Evolutionary conservation across 306 rosid genomes (phyloP).

Genomic region (Hippophae tibetana): DNA sequence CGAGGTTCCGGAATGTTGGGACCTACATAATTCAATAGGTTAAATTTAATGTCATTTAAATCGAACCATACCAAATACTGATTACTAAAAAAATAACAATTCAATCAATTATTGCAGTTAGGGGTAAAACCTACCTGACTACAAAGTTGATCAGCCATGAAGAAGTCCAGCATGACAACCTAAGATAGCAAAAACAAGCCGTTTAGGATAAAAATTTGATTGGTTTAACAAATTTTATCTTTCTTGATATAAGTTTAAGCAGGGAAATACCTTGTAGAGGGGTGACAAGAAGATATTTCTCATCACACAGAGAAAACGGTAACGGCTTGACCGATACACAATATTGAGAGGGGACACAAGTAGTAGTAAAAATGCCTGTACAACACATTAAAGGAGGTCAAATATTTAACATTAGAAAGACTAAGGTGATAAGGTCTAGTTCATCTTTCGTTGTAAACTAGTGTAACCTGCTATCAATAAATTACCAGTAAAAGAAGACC

Average conservation of each 20-base stretch:
- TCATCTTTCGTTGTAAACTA: neutral
- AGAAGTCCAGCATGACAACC: conserved; percentile 99
- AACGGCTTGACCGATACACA: conserved; percentile 73
- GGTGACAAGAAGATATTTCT: conserved; percentile 88
- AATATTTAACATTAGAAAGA: neutral
- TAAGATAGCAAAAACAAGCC: conserved; percentile 20
- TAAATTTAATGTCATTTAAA: neutral
- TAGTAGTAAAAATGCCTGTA: conserved; percentile 54
- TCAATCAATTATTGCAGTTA: neutral
- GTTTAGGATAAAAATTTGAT: conserved; percentile 2
- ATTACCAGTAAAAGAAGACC: conserved; percentile 81
- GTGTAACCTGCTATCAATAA: conserved; percentile 3
- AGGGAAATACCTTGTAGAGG: conserved; percentile 65
- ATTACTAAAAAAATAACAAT: neutral
- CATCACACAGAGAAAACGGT: conserved; percentile 58
- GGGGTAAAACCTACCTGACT: conserved; percentile 61
- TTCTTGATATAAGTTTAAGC: neutral
- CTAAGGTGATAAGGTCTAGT: neutral
- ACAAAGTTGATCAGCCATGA: conserved; percentile 99
- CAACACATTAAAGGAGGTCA: conserved; percentile 13
- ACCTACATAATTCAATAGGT: conserved; percentile 33
- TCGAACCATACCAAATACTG: too few species aligned
- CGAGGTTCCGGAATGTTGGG: conserved; percentile 84
- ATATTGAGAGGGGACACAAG: conserved; percentile 77
- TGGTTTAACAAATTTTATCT: neutral